Evolutionary conservation across 129 eudicot genomes (phyloP).

Genomic region (Pseudognaphalium luteoalbum): DNA sequence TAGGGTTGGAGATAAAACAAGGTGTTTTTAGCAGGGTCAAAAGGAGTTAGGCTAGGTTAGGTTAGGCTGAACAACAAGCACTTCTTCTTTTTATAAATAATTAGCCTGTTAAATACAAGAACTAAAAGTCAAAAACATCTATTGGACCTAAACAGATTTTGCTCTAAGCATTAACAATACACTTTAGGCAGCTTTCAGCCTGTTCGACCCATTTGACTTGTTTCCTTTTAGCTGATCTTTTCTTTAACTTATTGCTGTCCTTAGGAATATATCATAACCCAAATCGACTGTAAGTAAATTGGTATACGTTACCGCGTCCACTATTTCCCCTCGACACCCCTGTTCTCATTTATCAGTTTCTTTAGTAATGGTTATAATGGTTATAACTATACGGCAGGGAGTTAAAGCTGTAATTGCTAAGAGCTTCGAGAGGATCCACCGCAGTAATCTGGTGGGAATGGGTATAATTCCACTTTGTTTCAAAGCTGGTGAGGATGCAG

Average conservation of each 20-base stretch:
- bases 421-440: slow-evolving; percentile 92
- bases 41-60: neutral
- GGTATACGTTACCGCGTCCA: neutral
- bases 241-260: too few species aligned
- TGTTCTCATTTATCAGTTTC: neutral
- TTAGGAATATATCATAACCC: neutral
- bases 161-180: neutral
- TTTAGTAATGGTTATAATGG: slow-evolving; percentile 3
- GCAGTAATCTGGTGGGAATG: slow-evolving; percentile 95
- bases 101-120: too few species aligned
- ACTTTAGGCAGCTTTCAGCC: neutral
- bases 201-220: neutral
- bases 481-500: slow-evolving; percentile 92
- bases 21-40: neutral
- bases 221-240: neutral
- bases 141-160: too few species aligned
- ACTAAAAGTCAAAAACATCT: too few species aligned
- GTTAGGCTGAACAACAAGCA: neutral
- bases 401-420: slow-evolving; percentile 93
- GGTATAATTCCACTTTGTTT: slow-evolving; percentile 90
- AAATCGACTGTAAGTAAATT: neutral
- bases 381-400: slow-evolving; percentile 44
- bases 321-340: neutral
- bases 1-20: neutral
- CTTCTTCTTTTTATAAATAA: too few species aligned